Conservation (phyloP, 2,329 filamentous ascomycete species). For the Pyrenophora tritici-repentis region DNA sequence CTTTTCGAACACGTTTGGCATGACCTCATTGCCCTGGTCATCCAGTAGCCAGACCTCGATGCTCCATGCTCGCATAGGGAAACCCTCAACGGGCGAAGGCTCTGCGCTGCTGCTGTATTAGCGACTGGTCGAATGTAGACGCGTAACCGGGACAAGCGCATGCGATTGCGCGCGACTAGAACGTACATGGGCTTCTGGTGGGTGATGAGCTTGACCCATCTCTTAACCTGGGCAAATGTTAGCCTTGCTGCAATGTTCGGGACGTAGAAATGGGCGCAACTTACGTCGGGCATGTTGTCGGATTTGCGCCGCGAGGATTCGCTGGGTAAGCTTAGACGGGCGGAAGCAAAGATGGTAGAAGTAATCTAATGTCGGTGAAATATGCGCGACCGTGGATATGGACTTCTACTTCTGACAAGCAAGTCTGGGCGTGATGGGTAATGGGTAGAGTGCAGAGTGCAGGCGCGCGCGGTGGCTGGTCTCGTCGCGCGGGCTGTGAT, state of each 20-base stretch:
- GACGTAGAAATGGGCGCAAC: slow-evolving; percentile 21
- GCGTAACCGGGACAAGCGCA: slow-evolving; percentile 15
- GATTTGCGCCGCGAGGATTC: slow-evolving; percentile 10
- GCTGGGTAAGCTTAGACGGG: background rate
- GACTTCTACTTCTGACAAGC: slow-evolving; percentile 14
- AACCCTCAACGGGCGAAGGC: slow-evolving; percentile 80
- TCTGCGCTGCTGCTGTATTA: slow-evolving; percentile 64
- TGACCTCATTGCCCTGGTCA: slow-evolving; percentile 80
- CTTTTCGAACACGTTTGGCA: slow-evolving; percentile 87
- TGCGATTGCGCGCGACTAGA: slow-evolving; percentile 19
- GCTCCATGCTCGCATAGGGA: slow-evolving; percentile 91
- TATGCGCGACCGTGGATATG: slow-evolving; percentile 1
- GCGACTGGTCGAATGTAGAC: slow-evolving; percentile 13
- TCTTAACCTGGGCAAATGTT: slow-evolving; percentile 65
- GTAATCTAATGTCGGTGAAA: background rate
- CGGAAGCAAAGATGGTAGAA: background rate
- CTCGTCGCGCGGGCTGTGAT: slow-evolving; percentile 28
- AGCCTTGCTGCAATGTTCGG: slow-evolving; percentile 9
- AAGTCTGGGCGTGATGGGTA: slow-evolving; percentile 14
- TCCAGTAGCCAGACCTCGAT: slow-evolving; percentile 85
- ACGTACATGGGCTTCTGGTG: slow-evolving; percentile 87
- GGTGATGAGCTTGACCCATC: slow-evolving; percentile 89
- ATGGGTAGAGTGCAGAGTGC: slow-evolving; percentile 14
- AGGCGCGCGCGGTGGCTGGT: slow-evolving; percentile 24
- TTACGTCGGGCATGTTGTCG: slow-evolving; percentile 53